phyloP scores from a whole-genome alignment of 495 filamentous ascomycete genomes.

The Letharia columbiana region DNA sequence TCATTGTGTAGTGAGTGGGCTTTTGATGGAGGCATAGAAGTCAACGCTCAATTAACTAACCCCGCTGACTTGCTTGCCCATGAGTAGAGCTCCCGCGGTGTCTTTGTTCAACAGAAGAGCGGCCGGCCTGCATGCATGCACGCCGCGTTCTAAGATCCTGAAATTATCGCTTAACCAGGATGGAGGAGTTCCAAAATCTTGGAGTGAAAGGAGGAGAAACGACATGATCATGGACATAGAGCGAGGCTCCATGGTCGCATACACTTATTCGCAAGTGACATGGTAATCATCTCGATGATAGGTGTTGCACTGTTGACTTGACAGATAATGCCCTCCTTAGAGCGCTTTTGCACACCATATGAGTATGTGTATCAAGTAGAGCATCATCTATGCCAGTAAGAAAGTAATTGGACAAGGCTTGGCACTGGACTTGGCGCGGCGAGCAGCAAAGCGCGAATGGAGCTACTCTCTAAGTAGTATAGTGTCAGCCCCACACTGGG shows the following conservation, averaged over 20 bases:
- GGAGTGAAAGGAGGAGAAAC: background rate
- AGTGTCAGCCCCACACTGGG: background rate
- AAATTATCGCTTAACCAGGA: constrained; percentile 1
- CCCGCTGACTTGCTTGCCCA: background rate
- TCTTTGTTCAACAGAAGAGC: background rate
- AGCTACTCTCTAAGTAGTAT: background rate
- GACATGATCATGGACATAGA: constrained; percentile 1
- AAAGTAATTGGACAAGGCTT: background rate
- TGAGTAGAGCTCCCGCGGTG: background rate
- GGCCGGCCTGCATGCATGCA: background rate
- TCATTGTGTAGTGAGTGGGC: constrained; percentile 1
- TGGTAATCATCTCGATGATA: too few relatives aligned
- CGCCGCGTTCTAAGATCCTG: background rate
- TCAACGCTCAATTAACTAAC: constrained; percentile 5
- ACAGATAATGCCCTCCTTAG: too few relatives aligned
- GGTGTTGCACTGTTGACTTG: too few relatives aligned
- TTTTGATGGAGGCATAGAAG: constrained; percentile 1
- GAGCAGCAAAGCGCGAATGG: background rate
- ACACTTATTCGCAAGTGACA: too few relatives aligned
- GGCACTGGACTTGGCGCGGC: background rate
- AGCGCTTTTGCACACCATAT: too few relatives aligned
- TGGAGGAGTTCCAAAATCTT: background rate
- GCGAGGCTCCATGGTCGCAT: background rate
- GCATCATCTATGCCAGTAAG: too few relatives aligned
- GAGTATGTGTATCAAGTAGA: too few relatives aligned